Evolutionary conservation across 1,284 basidiomycete genomes (phyloP), one percentile per base, ranked within the genome.

Genomic region (Anthracocystis panici-leucophaei): DNA sequence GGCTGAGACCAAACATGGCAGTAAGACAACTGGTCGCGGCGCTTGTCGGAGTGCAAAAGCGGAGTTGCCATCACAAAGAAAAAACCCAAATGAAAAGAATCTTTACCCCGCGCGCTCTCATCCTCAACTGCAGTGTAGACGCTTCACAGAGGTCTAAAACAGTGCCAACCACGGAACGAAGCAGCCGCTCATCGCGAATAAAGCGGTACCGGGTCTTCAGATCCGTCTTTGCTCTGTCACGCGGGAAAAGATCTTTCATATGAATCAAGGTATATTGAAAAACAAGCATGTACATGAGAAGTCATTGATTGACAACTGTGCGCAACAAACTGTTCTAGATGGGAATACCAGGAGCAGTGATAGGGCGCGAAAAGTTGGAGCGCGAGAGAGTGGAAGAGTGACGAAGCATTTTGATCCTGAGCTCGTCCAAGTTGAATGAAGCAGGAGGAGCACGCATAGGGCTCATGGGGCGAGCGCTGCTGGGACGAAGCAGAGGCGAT

Each of bases 331-430:
- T 20, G 8, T 20, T 31, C 48, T 49, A 49, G 18, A 49, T 49
- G 31, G 70, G 70, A 23, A 66, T 57, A 31, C 70, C 70, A 5
- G 70, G 70, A 12, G 70, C 70, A 33, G 44, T 67, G 57, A 73
- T 49, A 6, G 70, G 70, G 5, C 70, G 51, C 4, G 46, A 54
- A 16, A 57, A 73, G 65, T 64, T 63, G 51, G 59, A 27, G 5
- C 64, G 59, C 35, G 55, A 59, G 25, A 59, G 60, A 29, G 48
- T 62, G 31, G 51, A 56, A 18, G 64, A 59, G 60, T 73, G 70
- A 21, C 64, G 70, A 25, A 73, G 70, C 70, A 73, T 73, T 52
- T 67, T 73, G 56, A 64, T 60, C 40, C 70, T 61, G 29, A 73
- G 65, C 48, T 73, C 65, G 31, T 63, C 65, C 50, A 58, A 58